Conservation (phyloP, 192 early-diverging fungal species). For the Umbelopsis sp. region DNA sequence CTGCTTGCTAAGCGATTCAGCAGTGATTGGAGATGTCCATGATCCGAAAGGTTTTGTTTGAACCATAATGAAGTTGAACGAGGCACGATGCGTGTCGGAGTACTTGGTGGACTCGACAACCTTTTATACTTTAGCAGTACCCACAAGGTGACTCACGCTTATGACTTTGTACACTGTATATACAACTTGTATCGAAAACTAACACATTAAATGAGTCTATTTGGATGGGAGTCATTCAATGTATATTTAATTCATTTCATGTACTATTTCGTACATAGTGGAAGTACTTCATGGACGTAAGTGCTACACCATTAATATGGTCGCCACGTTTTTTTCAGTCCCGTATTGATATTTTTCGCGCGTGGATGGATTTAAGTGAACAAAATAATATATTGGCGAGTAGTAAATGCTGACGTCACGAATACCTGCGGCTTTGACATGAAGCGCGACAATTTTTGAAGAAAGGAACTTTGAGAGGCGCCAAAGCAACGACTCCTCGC, state of each 20-base stretch:
- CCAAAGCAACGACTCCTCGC: conserved; percentile 15
- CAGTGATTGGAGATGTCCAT: conserved; percentile 37
- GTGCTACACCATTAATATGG: no score
- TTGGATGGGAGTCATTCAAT: no score
- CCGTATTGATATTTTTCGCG: no score
- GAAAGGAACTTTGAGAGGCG: neutral
- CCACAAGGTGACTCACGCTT: no score
- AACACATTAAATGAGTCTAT: no score
- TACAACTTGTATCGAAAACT: no score
- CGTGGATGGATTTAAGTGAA: neutral
- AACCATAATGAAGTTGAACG: conserved; percentile 1
- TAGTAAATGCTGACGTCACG: neutral
- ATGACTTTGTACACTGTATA: no score
- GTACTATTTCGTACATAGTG: no score
- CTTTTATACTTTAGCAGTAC: neutral
- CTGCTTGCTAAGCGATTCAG: conserved; percentile 25
- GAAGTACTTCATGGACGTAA: no score
- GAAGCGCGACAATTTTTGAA: conserved; percentile 13
- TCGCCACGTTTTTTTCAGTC: no score
- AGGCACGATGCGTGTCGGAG: neutral
- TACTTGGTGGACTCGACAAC: neutral
- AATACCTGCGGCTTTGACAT: conserved; percentile 6
- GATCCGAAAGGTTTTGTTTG: conserved; percentile 32
- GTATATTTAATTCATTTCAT: no score
- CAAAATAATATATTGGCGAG: neutral